These are phyloP conservation scores for Citrus unshiu DNA, from an alignment of 345 rosid genomes.

Conservation along the genomic window DNA sequence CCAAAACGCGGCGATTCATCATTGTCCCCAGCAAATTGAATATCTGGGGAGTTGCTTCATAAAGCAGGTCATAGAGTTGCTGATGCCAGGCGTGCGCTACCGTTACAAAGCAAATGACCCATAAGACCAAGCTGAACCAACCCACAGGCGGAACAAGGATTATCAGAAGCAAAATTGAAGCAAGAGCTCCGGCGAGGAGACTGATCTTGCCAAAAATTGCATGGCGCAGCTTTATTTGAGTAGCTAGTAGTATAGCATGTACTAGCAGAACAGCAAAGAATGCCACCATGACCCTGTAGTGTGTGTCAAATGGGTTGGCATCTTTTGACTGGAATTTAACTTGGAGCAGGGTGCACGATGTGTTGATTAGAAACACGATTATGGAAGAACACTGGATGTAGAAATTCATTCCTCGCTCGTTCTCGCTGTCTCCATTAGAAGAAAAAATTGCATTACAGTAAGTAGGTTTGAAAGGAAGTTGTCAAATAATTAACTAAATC, in stretches of 20 bases:
- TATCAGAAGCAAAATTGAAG: neutral
- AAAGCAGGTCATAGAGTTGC: neutral
- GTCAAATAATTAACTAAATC: too few relatives aligned
- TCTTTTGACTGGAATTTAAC: neutral
- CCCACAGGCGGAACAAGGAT: neutral
- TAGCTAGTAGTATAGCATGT: neutral
- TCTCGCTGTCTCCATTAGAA: neutral
- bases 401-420: neutral
- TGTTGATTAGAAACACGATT: neutral
- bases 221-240: neutral
- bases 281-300: neutral
- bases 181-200: conserved; percentile 4
- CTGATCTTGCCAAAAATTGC: neutral
- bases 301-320: neutral
- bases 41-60: neutral
- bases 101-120: neutral
- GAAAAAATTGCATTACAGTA: too few relatives aligned
- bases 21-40: neutral
- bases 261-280: neutral
- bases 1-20: neutral
- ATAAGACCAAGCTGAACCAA: neutral
- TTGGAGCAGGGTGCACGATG: conserved; percentile 1
- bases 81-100: neutral
- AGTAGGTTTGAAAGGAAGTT: too few relatives aligned
- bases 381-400: neutral